Base-by-base conservation (phyloP, 2,329 filamentous ascomycete genomes). In the Aspergillus awamori region DNA sequence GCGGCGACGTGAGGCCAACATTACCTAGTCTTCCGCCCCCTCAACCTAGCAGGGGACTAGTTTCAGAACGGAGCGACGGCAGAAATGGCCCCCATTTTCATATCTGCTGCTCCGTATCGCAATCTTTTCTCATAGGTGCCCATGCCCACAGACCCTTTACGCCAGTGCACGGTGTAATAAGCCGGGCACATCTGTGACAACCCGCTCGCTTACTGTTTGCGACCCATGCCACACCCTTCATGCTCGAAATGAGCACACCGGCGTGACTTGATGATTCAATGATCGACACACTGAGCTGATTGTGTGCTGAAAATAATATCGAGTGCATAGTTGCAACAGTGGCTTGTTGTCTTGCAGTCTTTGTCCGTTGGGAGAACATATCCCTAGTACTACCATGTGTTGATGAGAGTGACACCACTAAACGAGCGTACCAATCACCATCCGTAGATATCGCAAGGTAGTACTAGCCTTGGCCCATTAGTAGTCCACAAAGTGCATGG, bases 1-100 rank as follows among this genome's bases (percentile, higher is more conserved):
- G 26, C 8, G 28, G n/a, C 8, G 47, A 51, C 10, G 33, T 51
- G 45, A 49, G 45, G 26, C 47, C 47, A 53, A 39, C 30, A 53
- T 24, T 15, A 5, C 36, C 53, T 38, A 26, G 53, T 13, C 38
- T 15, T 45, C 38, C 53, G 39, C 53, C 39, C 53, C 28, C 24
- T 56, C 39, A 28, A 13, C 8, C n/a, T 45, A 55, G 43, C 39
- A 28, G 41, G 24, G n/a, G 17, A 45, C 26, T 56, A 56, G 26
- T 45, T 47, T 41, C 53, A 56, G 38, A 47, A 45, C 33, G 26
- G 41, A 47, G 39, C 39, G 36, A 33, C 33, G 41, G n/a, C 39
- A 56, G 20, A 24, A 56, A 56, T n/a, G 26, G 53, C 53, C 53
- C 53, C 53, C 53, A 56, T n/a, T n/a, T 45, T 47, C 26, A 22